Conservation (phyloP, 441 rosid species). For the Arabidopsis hybrid region DNA sequence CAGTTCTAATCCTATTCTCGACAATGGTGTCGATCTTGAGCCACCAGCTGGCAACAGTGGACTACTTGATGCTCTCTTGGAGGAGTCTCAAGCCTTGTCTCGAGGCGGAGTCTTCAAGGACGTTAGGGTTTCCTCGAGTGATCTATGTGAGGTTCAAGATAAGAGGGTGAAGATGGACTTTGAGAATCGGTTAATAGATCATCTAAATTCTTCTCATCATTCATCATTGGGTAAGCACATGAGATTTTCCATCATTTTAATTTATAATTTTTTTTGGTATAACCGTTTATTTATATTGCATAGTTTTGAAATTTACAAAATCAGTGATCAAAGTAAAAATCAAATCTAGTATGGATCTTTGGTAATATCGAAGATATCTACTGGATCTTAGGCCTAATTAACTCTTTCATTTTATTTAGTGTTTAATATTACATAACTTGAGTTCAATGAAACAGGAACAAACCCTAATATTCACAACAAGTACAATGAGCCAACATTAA, state of each 20-base stretch:
- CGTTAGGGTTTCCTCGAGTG: conserved; percentile 20
- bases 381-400: background rate
- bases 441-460: conserved; percentile 43
- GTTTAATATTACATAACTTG: conserved; percentile 5
- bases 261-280: background rate
- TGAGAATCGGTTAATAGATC: conserved; percentile 48
- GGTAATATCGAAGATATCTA: conserved; percentile 9
- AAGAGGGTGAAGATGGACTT: conserved; percentile 36
- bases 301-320: background rate
- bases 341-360: conserved; percentile 11
- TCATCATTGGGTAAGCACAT: conserved; percentile 54
- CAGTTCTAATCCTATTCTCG: conserved; percentile 36
- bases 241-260: conserved; percentile 5
- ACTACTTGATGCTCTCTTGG: conserved; percentile 53
- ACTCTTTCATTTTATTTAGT: background rate
- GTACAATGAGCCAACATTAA: conserved; percentile 47
- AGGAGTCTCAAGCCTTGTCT: conserved; percentile 52
- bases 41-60: conserved; percentile 44
- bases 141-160: conserved; percentile 43
- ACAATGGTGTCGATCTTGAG: conserved; percentile 29
- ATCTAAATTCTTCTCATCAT: conserved; percentile 50
- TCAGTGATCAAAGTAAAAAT: conserved; percentile 19
- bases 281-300: background rate
- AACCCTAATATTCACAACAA: conserved; percentile 34
- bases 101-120: conserved; percentile 42